Evolutionary conservation across 768 basidiomycete species (phyloP), one percentile per base, ranked within the genome.

Genomic region (Pholiota molesta): DNA sequence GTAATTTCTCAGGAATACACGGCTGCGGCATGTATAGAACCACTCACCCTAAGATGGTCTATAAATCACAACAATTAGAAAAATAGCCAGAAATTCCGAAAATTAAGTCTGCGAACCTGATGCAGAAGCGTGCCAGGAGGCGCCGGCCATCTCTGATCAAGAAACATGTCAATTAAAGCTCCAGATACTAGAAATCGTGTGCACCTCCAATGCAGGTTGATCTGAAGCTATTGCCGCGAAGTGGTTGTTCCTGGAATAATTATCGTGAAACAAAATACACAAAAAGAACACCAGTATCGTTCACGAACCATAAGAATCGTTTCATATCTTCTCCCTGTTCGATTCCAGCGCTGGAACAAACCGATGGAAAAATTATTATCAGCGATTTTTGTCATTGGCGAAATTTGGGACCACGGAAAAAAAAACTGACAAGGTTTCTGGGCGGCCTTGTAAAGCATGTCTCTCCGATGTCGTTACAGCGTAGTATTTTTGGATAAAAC

Each of bases 271-370:
- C 11, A 19, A 54, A 44, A 19, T 19, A 31, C 16, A 14, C 13
- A 42, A 7, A 39, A 31, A 23, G 19, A 23, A 31, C 17, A 28
- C 16, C 26, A 42, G 5, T 5, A 19, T 54, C 29, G 28, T 33
- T 49, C 5, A 70, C 77, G 16, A 68, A 87, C 88, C 89, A 91
- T n/a, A 89, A 72, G 74, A 89, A 90, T 9, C 83, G 80, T 65
- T 88, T 90, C 88, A 88, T 88, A 44, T 86, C 86, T 17, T 88
- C 85, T 23, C 81, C 79, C 69, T 88, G 87, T 61, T 89, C 86
- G 52, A 90, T 84, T 2, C 88, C 88, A 42, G 88, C 86, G 65
- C 88, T 89, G 63, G 11, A 61, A 49, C 21, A 21, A 49, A 19
- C 5, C 28, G 52, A 66, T 33, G 29, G n/a, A 28, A 35, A 42